Evolutionary conservation across 2,329 filamentous ascomycete species (phyloP).

Genomic region (Hirsutella minnesotensis): DNA sequence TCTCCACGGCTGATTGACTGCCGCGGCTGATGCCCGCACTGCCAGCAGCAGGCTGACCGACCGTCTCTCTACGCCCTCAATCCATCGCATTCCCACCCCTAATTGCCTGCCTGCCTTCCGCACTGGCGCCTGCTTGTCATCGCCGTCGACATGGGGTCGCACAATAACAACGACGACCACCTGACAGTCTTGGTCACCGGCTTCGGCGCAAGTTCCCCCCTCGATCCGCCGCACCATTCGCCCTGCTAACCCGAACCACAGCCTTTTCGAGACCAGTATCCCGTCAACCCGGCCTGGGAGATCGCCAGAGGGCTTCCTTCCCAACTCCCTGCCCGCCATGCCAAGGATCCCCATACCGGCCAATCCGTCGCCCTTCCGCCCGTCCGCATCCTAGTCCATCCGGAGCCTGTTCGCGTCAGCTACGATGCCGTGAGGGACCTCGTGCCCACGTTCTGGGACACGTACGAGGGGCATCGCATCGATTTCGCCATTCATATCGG

Average conservation of each 20-base stretch:
- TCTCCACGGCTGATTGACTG: too few relatives aligned
- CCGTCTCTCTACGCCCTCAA: neutral
- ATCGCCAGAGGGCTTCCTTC: conserved; percentile 60
- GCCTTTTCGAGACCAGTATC: conserved; percentile 64
- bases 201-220: conserved; percentile 38
- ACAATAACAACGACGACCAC: conserved; percentile 29
- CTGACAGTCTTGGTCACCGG: conserved; percentile 49
- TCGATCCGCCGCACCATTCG: neutral
- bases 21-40: too few relatives aligned
- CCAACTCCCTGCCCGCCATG: conserved; percentile 41
- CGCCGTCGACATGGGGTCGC: conserved; percentile 20
- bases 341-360: conserved; percentile 24
- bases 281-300: conserved; percentile 70
- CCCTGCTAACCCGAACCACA: conserved; percentile 21
- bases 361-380: conserved; percentile 17
- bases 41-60: too few relatives aligned
- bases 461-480: conserved; percentile 26
- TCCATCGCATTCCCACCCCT: neutral
- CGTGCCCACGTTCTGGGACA: conserved; percentile 51
- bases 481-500: conserved; percentile 70
- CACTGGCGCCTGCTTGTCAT: neutral
- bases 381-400: conserved; percentile 54
- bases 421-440: conserved; percentile 54
- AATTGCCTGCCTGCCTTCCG: neutral
- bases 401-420: conserved; percentile 55